Conservation (phyloP, 2,329 filamentous ascomycete genomes). For the Ascochyta pisi region DNA sequence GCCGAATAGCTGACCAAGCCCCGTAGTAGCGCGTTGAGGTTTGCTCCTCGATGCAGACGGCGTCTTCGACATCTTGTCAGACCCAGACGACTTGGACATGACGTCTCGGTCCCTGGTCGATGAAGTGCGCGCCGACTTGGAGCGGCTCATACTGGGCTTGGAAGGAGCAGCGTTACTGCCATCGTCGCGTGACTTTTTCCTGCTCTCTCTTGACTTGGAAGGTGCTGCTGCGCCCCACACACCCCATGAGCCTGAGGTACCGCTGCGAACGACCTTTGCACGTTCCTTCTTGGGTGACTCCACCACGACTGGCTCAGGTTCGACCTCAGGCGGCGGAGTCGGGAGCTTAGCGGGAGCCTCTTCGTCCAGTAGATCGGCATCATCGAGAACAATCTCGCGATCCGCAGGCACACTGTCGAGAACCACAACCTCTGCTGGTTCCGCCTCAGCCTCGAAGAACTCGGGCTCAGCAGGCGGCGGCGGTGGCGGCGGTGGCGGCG, state of each 20-base stretch:
- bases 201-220: constrained; percentile 52
- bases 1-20: constrained; percentile 69
- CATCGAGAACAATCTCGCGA: constrained; percentile 26
- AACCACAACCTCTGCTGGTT: constrained; percentile 30
- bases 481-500: constrained; percentile 36
- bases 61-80: constrained; percentile 69
- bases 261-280: constrained; percentile 75
- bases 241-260: constrained; percentile 73
- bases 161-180: constrained; percentile 33
- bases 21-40: constrained; percentile 63
- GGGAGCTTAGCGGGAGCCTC: constrained; percentile 50
- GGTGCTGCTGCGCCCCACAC: constrained; percentile 69
- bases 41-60: constrained; percentile 54
- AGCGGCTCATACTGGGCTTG: constrained; percentile 57
- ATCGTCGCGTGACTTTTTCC: constrained; percentile 44
- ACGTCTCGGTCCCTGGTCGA: constrained; percentile 64
- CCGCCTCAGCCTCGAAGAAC: constrained; percentile 29
- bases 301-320: constrained; percentile 45
- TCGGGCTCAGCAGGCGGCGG: constrained; percentile 34
- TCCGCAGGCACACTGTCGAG: constrained; percentile 29
- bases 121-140: constrained; percentile 62
- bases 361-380: constrained; percentile 35
- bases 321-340: constrained; percentile 56
- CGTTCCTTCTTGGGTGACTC: constrained; percentile 74
- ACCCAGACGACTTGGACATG: constrained; percentile 73